Percentiles rank a stretch among this genome's conserved stretches.
These are phyloP conservation scores for Suhomyces vadensis DNA, from an alignment of 805 yeast genomes.

Conservation along the genomic window DNA sequence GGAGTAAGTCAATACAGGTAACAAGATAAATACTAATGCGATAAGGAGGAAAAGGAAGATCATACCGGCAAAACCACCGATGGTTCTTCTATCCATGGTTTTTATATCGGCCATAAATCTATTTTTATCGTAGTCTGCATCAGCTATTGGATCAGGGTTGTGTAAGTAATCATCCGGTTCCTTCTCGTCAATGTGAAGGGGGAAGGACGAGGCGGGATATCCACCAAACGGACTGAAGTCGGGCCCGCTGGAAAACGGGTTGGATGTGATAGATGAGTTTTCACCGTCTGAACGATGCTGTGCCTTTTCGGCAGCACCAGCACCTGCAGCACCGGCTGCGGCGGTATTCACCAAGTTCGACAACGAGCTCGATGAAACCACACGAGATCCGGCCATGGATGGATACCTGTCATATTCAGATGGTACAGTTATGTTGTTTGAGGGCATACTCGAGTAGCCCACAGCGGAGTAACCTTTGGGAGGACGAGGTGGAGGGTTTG, in stretches of 20 bases:
- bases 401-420: constrained; percentile 72
- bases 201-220: constrained; percentile 29
- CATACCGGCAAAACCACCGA: constrained; percentile 24
- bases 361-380: constrained; percentile 49
- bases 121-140: constrained; percentile 31
- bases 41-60: constrained; percentile 18
- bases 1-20: constrained; percentile 29
- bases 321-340: constrained; percentile 8
- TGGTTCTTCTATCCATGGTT: constrained; percentile 24
- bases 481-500: constrained; percentile 1
- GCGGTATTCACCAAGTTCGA: constrained; percentile 11
- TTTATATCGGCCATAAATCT: constrained; percentile 26
- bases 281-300: constrained; percentile 12
- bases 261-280: constrained; percentile 16
- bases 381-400: constrained; percentile 56
- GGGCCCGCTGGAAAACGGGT: constrained; percentile 22
- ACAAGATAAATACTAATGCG: constrained; percentile 20
- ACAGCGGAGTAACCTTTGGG: constrained; percentile 7
- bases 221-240: constrained; percentile 33
- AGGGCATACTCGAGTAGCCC: constrained; percentile 4
- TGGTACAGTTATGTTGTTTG: constrained; percentile 40
- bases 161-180: constrained; percentile 31
- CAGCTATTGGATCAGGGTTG: constrained; percentile 32
- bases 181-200: constrained; percentile 30
- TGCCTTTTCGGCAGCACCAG: not conserved